Evolutionary conservation across 495 filamentous ascomycete genomes (phyloP).

Genomic region (Lophiostoma macrostomum): DNA sequence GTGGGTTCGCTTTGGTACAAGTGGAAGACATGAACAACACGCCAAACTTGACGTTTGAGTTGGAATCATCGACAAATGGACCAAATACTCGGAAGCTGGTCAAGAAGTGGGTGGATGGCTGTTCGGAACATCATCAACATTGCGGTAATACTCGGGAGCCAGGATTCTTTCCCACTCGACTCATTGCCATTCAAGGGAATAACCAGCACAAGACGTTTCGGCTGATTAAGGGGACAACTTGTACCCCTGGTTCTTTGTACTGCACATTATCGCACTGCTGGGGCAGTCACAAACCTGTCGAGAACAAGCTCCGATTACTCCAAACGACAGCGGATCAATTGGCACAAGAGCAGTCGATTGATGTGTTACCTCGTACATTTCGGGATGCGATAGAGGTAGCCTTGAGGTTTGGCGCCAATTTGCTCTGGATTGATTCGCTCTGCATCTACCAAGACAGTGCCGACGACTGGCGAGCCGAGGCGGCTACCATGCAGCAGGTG

Average conservation of each 20-base stretch:
- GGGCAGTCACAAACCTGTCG: neutral
- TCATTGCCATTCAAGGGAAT: neutral
- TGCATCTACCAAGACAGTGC: neutral
- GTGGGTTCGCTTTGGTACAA: too few relatives aligned
- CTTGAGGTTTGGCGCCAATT: neutral
- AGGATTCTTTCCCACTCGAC: neutral
- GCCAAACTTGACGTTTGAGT: too few relatives aligned
- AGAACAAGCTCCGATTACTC: neutral
- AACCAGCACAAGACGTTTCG: neutral
- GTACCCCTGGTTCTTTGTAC: neutral
- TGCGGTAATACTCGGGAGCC: neutral
- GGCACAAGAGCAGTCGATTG: neutral
- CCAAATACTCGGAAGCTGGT: neutral
- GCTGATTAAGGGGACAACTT: neutral
- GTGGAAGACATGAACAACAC: too few relatives aligned
- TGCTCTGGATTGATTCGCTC: conserved; percentile 4
- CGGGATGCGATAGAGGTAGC: neutral
- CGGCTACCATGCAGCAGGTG: neutral
- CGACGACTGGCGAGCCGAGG: neutral
- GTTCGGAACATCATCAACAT: neutral
- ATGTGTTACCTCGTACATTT: conserved; percentile 1
- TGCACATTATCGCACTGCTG: neutral
- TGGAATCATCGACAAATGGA: neutral
- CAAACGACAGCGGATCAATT: neutral
- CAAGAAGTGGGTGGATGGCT: neutral